These are phyloP conservation scores for Ceratobasidium sp. DNA, from an alignment of 1,284 basidiomycete species.

Conservation along the genomic window DNA sequence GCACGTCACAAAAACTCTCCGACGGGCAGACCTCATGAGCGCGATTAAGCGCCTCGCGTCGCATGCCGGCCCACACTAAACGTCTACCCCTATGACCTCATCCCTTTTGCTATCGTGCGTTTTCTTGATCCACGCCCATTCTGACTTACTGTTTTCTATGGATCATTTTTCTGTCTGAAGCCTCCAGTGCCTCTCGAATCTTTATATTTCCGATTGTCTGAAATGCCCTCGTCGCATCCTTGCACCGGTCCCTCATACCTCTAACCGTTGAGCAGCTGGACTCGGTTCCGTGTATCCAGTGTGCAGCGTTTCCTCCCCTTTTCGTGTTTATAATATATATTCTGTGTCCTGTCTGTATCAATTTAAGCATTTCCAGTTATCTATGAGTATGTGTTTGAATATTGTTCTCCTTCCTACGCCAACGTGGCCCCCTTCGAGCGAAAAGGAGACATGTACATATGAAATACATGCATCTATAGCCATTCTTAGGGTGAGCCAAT, in stretches of 20 bases:
- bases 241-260: slow-evolving; percentile 24
- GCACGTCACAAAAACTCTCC: slow-evolving; percentile 82
- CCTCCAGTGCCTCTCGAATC: neutral
- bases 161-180: slow-evolving; percentile 7
- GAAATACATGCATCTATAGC: no score
- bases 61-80: neutral
- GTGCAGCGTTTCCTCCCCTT: neutral
- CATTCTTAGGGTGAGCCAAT: no score
- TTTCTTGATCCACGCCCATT: neutral
- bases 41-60: slow-evolving; percentile 77
- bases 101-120: slow-evolving; percentile 28
- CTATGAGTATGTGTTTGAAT: no score
- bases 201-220: slow-evolving; percentile 9
- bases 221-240: slow-evolving; percentile 2
- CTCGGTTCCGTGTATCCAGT: slow-evolving; percentile 30
- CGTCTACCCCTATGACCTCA: neutral
- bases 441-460: no score
- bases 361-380: slow-evolving; percentile 53
- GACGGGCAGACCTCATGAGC: slow-evolving; percentile 79
- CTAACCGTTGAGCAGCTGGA: slow-evolving; percentile 18
- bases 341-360: slow-evolving; percentile 13
- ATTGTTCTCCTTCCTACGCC: no score
- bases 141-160: neutral
- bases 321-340: slow-evolving; percentile 44
- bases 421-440: no score